phyloP scores from a whole-genome alignment of 805 yeast species.

The Barnettozyma populi region DNA sequence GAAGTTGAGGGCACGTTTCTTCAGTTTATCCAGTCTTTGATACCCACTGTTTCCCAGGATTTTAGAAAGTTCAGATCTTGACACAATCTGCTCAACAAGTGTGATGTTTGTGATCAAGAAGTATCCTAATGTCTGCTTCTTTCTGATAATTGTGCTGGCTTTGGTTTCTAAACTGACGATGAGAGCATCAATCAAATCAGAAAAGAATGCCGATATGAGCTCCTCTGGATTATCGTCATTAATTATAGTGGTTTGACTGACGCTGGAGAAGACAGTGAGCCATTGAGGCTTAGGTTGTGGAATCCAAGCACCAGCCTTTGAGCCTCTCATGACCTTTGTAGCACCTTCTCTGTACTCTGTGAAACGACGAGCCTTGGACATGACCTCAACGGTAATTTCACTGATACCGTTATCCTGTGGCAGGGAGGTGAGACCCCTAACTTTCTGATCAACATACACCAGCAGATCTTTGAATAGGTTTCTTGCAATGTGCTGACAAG shows the following conservation, averaged over 20 bases:
- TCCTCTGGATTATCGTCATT: slow-evolving; percentile 40
- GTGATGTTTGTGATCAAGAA: slow-evolving; percentile 66
- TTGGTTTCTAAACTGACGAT: slow-evolving; percentile 58
- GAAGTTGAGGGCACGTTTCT: slow-evolving; percentile 65
- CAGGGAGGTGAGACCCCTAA: slow-evolving; percentile 38
- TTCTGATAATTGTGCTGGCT: slow-evolving; percentile 34
- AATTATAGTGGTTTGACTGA: slow-evolving; percentile 35
- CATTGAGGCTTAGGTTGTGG: slow-evolving; percentile 53
- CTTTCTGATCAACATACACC: slow-evolving; percentile 47
- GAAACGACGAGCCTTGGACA: slow-evolving; percentile 60
- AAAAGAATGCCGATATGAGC: slow-evolving; percentile 58
- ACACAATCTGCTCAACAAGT: slow-evolving; percentile 67
- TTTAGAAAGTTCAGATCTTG: slow-evolving; percentile 49
- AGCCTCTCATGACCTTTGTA: slow-evolving; percentile 39
- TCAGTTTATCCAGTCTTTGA: slow-evolving; percentile 59
- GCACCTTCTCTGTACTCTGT: slow-evolving; percentile 57
- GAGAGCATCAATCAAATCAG: slow-evolving; percentile 76
- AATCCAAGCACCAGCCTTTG: slow-evolving; percentile 65
- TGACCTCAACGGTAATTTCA: slow-evolving; percentile 65
- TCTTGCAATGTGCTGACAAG: slow-evolving; percentile 28
- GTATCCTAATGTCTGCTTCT: slow-evolving; percentile 51
- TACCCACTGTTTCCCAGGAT: slow-evolving; percentile 56
- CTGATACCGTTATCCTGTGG: slow-evolving; percentile 69
- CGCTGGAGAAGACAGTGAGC: slow-evolving; percentile 43
- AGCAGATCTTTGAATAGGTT: slow-evolving; percentile 54